Evolutionary conservation across 305 asterid species (phyloP), one percentile per base, ranked within the genome.

Genomic region (Striga hermonthica): DNA sequence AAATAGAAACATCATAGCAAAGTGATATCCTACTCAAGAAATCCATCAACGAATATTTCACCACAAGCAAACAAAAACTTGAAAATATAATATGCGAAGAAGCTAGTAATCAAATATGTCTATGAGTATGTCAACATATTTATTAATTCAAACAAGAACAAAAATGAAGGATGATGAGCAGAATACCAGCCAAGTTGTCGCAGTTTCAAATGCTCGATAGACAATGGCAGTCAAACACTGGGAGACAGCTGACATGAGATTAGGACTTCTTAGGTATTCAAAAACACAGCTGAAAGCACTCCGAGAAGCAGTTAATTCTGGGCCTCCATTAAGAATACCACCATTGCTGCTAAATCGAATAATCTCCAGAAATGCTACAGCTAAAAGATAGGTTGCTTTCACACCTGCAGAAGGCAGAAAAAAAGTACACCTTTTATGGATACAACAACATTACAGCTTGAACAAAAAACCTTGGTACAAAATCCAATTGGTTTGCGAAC

Each of bases 261-360:
- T 86, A 47, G 98, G 95, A 83, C 99, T 94, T 78, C 84, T 86
- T 74, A 94, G 81, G 74, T 94, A 94, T 79, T 94, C 99, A 72
- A 94, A 91, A 71, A 83, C 99, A 78, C 98, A 91, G 77, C 89
- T 84, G 80, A 94, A 94, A 61, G 99, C 95, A 87, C 99, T 94
- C 73, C 84, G 83, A 79, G 97, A 88, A 69, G 93, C 83, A 44
- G 82, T 75, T 57, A 88, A 81, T 67, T 66, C 82, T 52, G 84
- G 83, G 79, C 79, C 84, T 77, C 96, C 91, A 78, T 89, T 94
- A 45, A 94, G 95, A 76, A 91, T 80, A 58, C 99, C 99, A 72
- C 99, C 99, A 67, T 94, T 94, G 91, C 99, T 94, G 81, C 90
- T 91, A 82, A 94, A 94, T 57, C 99, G 81, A 73, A 87, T 91